phyloP scores from a whole-genome alignment of 1,284 basidiomycete species.

The Boletus hoseneyae region DNA sequence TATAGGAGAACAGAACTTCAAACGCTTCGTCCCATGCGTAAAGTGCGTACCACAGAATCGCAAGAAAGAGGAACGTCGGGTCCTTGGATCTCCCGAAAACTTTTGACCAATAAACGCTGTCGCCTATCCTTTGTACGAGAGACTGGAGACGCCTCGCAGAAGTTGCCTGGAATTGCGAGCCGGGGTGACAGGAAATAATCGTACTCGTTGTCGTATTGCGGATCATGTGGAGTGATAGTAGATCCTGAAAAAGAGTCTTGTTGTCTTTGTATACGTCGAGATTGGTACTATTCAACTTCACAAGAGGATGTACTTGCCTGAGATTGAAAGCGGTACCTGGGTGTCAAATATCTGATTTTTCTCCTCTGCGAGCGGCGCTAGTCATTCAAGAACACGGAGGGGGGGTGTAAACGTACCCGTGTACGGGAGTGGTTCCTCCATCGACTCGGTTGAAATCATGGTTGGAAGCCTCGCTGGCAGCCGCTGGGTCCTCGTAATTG shows the following conservation, averaged over 20 bases:
- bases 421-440: conserved; percentile 7
- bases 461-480: conserved; percentile 1
- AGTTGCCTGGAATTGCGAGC: conserved; percentile 26
- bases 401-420: conserved; percentile 10
- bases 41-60: conserved; percentile 53
- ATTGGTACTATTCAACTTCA: neutral
- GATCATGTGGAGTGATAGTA: conserved; percentile 41
- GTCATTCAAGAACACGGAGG: neutral
- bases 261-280: conserved; percentile 16
- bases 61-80: conserved; percentile 52
- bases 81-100: conserved; percentile 45
- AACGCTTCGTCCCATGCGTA: conserved; percentile 58
- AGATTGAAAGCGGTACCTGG: conserved; percentile 43
- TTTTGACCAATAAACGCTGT: conserved; percentile 52
- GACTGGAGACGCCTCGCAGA: conserved; percentile 33
- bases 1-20: conserved; percentile 45
- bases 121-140: conserved; percentile 33
- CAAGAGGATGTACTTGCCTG: conserved; percentile 7
- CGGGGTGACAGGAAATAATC: conserved; percentile 41
- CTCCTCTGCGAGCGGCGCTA: conserved; percentile 8
- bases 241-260: conserved; percentile 29
- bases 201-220: conserved; percentile 36
- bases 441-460: neutral
- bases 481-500: conserved; percentile 9
- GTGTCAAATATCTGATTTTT: conserved; percentile 43